Percentiles rank a stretch among this genome's conserved stretches.
Conservation (phyloP, 2,329 filamentous ascomycete genomes). For the Penicillium crustosum region DNA sequence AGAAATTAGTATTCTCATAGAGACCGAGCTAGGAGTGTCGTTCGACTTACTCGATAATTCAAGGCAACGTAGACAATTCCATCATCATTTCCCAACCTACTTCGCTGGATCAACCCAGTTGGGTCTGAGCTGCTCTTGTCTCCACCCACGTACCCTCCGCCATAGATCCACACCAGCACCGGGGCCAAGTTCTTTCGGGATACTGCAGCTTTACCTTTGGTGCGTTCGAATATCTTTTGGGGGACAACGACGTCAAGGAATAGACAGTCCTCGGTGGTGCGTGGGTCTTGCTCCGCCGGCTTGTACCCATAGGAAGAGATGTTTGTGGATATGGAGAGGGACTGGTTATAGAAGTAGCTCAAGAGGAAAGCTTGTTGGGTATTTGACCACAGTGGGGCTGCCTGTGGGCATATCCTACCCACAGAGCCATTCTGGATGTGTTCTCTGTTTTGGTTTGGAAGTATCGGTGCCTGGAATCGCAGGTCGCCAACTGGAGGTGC, state of each 20-base stretch:
- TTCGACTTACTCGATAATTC: slow-evolving; percentile 45
- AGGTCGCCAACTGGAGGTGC: slow-evolving; percentile 53
- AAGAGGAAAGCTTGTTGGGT: slow-evolving; percentile 21
- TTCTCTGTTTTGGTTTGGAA: slow-evolving; percentile 45
- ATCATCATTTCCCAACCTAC: slow-evolving; percentile 37
- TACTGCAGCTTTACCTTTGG: slow-evolving; percentile 12
- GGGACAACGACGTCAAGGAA: slow-evolving; percentile 42
- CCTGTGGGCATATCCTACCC: slow-evolving; percentile 48
- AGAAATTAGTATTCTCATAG: not conserved
- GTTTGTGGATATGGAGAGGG: slow-evolving; percentile 22
- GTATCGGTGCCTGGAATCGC: slow-evolving; percentile 51
- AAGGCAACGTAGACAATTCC: slow-evolving; percentile 50
- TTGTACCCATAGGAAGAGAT: slow-evolving; percentile 25
- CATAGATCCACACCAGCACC: slow-evolving; percentile 49
- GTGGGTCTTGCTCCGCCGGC: slow-evolving; percentile 22
- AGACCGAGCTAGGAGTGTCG: not conserved
- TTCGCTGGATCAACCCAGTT: slow-evolving; percentile 44
- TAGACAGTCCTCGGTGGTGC: slow-evolving; percentile 38
- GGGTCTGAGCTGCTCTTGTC: slow-evolving; percentile 40
- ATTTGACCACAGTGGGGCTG: slow-evolving; percentile 47
- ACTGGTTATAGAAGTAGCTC: slow-evolving; percentile 14
- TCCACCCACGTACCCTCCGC: slow-evolving; percentile 48
- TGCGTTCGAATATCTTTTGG: slow-evolving; percentile 32
- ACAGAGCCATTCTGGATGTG: slow-evolving; percentile 48
- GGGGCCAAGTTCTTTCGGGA: slow-evolving; percentile 26